Evolutionary conservation across 345 rosid genomes (phyloP), one percentile per base, ranked within the genome.

Genomic region (Ceriops zippeliana): DNA sequence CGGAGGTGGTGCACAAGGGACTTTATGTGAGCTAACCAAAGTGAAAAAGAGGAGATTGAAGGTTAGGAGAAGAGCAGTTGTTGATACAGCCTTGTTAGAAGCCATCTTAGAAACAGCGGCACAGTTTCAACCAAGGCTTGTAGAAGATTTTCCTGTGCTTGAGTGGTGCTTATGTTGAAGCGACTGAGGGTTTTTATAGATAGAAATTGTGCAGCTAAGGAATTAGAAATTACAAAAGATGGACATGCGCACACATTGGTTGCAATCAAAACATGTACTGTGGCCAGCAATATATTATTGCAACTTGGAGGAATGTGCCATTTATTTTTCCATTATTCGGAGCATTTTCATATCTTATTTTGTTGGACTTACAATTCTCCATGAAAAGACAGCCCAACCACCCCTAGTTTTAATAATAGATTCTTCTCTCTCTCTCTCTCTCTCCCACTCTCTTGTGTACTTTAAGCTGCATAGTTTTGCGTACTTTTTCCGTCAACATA

Each of bases 161-260:
- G 37, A 52, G 26, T 15, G 54, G 57, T 58, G 63, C 56, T 42
- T 20, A 19, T 5, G 49, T 46, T 46, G 57, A 42, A 46, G 1
- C 58, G n/a, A 37, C 10, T n/a, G 6, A 46, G 21, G 57, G 57
- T 9, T 19, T 68, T 42, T 68, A 68, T 58, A 68, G 71, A 58
- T 46, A 58, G 52, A 38, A 28, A 30, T 6, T 10, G 32, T 58
- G 22, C 1, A 16, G 24, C 26, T 9, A 5, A 35, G 19, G 9
- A 66, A 52, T 61, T 35, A 28, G 53, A 62, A 3, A 13, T 42
- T 42, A 26, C 49, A 15, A 1, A 27, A 54, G 35, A 58, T 52
- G 46, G 59, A 65, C 79, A 68, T 71, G 75, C 65, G 62, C 63
- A 58, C 69, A 54, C 24, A 62, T 27, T 67, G 37, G 42, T 70